Percentiles rank a stretch among this genome's conserved stretches.
Conservation (phyloP, 2,329 filamentous ascomycete species). For the Sordariomycetes sp. region DNA sequence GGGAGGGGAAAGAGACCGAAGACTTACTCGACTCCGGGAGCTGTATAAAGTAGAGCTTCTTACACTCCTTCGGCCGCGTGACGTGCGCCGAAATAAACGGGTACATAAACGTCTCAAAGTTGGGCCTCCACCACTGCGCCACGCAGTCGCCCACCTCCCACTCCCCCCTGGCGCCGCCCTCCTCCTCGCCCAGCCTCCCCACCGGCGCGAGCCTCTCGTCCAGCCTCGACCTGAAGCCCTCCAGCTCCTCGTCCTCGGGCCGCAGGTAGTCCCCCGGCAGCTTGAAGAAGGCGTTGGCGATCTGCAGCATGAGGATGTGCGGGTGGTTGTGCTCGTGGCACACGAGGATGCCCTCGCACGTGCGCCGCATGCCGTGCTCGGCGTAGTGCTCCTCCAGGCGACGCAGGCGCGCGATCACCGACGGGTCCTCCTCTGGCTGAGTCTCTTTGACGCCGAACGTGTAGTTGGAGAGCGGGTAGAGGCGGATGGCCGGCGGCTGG, state of each 20-base stretch:
- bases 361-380: constrained; percentile 89
- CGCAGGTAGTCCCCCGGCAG: constrained; percentile 91
- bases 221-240: constrained; percentile 86
- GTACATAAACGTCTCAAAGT: constrained; percentile 99
- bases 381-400: constrained; percentile 93
- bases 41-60: constrained; percentile 97
- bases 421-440: constrained; percentile 95
- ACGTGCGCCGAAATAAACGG: constrained; percentile 95
- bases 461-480: constrained; percentile 96
- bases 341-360: constrained; percentile 91
- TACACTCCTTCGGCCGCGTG: constrained; percentile 94
- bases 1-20: constrained; percentile 7
- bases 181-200: constrained; percentile 74
- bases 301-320: constrained; percentile 97
- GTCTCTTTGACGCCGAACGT: constrained; percentile 98
- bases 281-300: constrained; percentile 99
- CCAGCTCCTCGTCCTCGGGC: constrained; percentile 80
- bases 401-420: constrained; percentile 83
- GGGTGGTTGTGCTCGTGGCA: constrained; percentile 99
- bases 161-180: constrained; percentile 58
- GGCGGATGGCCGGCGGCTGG: constrained; percentile 79
- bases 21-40: constrained; percentile 76
- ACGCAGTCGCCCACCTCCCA: constrained; percentile 94
- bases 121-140: constrained; percentile 97
- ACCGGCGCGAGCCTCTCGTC: constrained; percentile 91